Conservation (phyloP, 2,329 filamentous ascomycete species). For the Didymella pomorum region DNA sequence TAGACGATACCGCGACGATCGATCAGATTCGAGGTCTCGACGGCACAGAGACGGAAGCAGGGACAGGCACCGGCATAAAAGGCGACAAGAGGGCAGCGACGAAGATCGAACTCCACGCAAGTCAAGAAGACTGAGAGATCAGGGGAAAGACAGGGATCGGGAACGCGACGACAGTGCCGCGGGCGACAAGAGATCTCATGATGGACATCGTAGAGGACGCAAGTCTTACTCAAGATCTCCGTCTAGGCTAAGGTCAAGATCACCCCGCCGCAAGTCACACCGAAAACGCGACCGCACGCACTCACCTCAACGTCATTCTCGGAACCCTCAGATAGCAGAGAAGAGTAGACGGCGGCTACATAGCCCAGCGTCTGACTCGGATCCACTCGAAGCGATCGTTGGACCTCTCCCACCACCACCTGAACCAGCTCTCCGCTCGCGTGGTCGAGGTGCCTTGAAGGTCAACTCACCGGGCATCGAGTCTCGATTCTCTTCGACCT, state of each 20-base stretch:
- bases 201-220: slow-evolving; percentile 23
- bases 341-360: slow-evolving; percentile 23
- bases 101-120: slow-evolving; percentile 23
- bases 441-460: slow-evolving; percentile 45
- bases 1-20: slow-evolving; percentile 20
- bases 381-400: slow-evolving; percentile 78
- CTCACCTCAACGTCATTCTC: slow-evolving; percentile 20
- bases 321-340: slow-evolving; percentile 5
- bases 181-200: slow-evolving; percentile 14
- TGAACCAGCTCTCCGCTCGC: slow-evolving; percentile 51
- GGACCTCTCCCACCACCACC: slow-evolving; percentile 71
- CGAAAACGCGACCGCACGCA: slow-evolving; percentile 24
- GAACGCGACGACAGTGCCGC: slow-evolving; percentile 21
- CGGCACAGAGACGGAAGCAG: slow-evolving; percentile 26
- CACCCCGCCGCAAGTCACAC: slow-evolving; percentile 25
- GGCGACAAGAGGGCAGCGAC: slow-evolving; percentile 24
- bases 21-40: slow-evolving; percentile 3
- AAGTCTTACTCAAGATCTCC: slow-evolving; percentile 30
- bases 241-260: slow-evolving; percentile 32
- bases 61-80: slow-evolving; percentile 26
- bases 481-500: slow-evolving; percentile 74
- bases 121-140: slow-evolving; percentile 30
- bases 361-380: slow-evolving; percentile 60
- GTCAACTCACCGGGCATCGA: slow-evolving; percentile 70
- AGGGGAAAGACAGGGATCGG: slow-evolving; percentile 19